phyloP scores from a whole-genome alignment of 129 eudicot genomes.

The Sambucus nigra region DNA sequence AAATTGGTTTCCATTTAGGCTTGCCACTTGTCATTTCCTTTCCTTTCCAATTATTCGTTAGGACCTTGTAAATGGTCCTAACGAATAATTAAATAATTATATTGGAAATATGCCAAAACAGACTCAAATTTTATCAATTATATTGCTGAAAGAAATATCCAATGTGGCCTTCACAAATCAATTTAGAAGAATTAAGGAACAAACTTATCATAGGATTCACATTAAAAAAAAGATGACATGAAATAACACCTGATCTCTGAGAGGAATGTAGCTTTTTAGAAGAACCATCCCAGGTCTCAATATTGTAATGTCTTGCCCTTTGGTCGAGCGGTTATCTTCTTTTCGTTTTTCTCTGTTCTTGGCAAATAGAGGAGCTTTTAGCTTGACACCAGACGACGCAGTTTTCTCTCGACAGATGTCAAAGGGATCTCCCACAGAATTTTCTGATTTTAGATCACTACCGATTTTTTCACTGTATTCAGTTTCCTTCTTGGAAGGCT shows the following conservation, averaged over 20 bases:
- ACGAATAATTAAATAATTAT: neutral
- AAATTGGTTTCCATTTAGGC: too few species aligned
- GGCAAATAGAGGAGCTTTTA: slow-evolving; percentile 37
- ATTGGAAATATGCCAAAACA: neutral
- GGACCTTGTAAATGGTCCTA: too few species aligned
- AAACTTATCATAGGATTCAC: neutral
- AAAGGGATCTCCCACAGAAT: slow-evolving; percentile 12
- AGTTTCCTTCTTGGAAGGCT: slow-evolving; percentile 7
- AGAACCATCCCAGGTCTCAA: slow-evolving; percentile 75
- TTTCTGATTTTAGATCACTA: slow-evolving; percentile 7
- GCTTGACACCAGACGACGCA: slow-evolving; percentile 11
- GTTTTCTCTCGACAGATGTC: slow-evolving; percentile 47
- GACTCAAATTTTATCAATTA: neutral
- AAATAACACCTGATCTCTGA: slow-evolving; percentile 48
- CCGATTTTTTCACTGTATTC: neutral
- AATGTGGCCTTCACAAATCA: neutral
- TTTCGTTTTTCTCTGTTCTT: slow-evolving; percentile 38
- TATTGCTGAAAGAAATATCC: neutral
- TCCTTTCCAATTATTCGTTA: too few species aligned
- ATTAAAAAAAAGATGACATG: neutral
- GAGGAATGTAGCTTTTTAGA: slow-evolving; percentile 44
- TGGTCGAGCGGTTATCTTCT: slow-evolving; percentile 21
- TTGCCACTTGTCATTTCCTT: too few species aligned
- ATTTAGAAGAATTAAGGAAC: neutral
- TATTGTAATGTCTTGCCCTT: slow-evolving; percentile 14